Evolutionary conservation across 176 grass and related monocot species (phyloP).

Genomic region (Alopecurus myosuroides): DNA sequence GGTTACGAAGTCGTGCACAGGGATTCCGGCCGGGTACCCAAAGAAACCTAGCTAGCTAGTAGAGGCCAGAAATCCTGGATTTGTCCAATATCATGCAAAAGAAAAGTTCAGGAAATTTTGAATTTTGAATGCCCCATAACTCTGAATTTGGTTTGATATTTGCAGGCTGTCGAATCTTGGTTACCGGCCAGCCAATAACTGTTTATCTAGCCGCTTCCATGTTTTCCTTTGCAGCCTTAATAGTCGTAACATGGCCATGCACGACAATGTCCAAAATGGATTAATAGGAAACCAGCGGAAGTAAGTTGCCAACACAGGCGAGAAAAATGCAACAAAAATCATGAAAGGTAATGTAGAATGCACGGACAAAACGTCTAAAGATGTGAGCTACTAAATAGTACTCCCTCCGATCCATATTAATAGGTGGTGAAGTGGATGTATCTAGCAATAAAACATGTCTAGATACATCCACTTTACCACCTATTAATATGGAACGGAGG

Average conservation of each 20-base stretch:
- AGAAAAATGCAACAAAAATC: not conserved
- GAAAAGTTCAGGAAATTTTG: not conserved
- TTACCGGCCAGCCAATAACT: not conserved
- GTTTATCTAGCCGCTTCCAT: not conserved
- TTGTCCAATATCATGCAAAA: not conserved
- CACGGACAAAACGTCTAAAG: not conserved
- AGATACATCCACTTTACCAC: too few species aligned
- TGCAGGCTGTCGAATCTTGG: not conserved
- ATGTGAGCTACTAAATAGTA: not conserved
- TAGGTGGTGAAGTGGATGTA: too few species aligned
- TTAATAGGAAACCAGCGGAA: not conserved
- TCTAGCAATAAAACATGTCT: too few species aligned
- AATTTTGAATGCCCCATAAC: not conserved
- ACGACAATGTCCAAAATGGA: not conserved
- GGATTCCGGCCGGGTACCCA: not conserved
- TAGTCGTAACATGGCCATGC: not conserved
- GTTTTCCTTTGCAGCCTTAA: not conserved
- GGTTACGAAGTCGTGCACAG: not conserved
- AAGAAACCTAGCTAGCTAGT: not conserved
- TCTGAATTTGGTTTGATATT: not conserved
- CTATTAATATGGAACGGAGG: too few species aligned
- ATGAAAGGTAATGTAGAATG: not conserved
- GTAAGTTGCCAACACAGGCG: too few species aligned
- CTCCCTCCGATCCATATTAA: too few species aligned
- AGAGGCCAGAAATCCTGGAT: not conserved